Conservation (phyloP, 441 rosid genomes). For the Gossypium schwendimanii region DNA sequence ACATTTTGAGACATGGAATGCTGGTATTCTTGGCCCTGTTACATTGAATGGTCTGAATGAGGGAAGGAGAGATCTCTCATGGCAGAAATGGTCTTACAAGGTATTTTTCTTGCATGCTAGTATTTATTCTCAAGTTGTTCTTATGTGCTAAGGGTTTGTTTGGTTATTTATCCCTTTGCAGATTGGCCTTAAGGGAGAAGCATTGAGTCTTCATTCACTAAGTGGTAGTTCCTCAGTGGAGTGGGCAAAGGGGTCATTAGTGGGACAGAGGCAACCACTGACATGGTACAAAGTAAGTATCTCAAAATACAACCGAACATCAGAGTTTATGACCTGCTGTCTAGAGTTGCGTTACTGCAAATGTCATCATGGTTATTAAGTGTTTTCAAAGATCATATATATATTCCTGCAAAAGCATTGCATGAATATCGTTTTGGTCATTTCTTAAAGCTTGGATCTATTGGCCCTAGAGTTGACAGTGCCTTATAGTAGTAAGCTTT, state of each 20-base stretch:
- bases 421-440: too few relatives aligned
- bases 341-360: neutral
- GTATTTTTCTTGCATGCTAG: conserved; percentile 19
- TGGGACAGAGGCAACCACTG: conserved; percentile 68
- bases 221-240: conserved; percentile 82
- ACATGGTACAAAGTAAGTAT: conserved; percentile 84
- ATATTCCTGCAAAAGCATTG: neutral
- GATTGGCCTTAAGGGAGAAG: conserved; percentile 92
- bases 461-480: too few relatives aligned
- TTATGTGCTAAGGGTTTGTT: conserved; percentile 5
- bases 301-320: neutral
- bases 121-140: neutral
- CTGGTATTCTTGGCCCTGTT: conserved; percentile 93
- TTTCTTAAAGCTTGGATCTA: too few relatives aligned
- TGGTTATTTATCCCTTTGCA: conserved; percentile 23
- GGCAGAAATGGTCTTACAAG: conserved; percentile 98
- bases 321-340: neutral
- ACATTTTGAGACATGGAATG: conserved; percentile 93
- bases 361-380: neutral
- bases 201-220: conserved; percentile 74
- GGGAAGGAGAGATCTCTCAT: conserved; percentile 77
- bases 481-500: neutral
- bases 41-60: conserved; percentile 61
- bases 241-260: conserved; percentile 78
- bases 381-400: neutral